phyloP scores from a whole-genome alignment of 805 yeast species.

The Metschnikowia arizonensis region DNA sequence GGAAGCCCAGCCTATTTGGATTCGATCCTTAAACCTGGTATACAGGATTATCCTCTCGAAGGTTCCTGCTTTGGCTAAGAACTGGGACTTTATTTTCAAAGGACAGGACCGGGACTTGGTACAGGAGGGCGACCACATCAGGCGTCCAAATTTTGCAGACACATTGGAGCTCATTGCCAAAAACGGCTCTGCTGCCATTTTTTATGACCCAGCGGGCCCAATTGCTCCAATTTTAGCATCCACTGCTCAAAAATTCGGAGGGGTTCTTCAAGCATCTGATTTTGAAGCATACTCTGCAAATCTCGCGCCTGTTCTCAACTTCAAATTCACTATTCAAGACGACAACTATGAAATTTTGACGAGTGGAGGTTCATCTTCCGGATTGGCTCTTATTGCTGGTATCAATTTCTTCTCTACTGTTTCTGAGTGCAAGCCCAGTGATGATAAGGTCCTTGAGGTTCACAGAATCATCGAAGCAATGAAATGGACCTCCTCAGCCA shows the following conservation, averaged over 20 bases:
- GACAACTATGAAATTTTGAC: constrained; percentile 30
- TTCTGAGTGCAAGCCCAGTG: constrained; percentile 25
- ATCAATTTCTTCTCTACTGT: constrained; percentile 49
- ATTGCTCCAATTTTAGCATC: constrained; percentile 59
- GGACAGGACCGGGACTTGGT: constrained; percentile 24
- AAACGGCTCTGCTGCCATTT: constrained; percentile 73
- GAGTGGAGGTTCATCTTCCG: constrained; percentile 74
- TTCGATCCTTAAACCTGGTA: constrained; percentile 32
- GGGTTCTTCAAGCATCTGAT: constrained; percentile 63
- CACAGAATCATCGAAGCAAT: constrained; percentile 78
- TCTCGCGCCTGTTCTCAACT: constrained; percentile 32
- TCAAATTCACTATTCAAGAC: constrained; percentile 18
- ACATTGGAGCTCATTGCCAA: constrained; percentile 66
- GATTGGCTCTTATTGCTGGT: constrained; percentile 76
- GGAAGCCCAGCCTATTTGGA: constrained; percentile 23
- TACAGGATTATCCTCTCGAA: constrained; percentile 23
- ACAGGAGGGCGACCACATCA: constrained; percentile 55
- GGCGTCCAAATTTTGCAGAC: constrained; percentile 57
- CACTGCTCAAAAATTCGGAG: constrained; percentile 53
- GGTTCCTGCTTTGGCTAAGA: constrained; percentile 29
- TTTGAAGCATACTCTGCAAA: constrained; percentile 57
- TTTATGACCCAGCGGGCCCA: constrained; percentile 79
- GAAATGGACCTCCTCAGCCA: constrained; percentile 90
- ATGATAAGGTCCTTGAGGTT: constrained; percentile 31
- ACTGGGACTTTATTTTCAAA: constrained; percentile 57